phyloP scores from a whole-genome alignment of 1,284 basidiomycete genomes.

The Boletus chippewaensis region DNA sequence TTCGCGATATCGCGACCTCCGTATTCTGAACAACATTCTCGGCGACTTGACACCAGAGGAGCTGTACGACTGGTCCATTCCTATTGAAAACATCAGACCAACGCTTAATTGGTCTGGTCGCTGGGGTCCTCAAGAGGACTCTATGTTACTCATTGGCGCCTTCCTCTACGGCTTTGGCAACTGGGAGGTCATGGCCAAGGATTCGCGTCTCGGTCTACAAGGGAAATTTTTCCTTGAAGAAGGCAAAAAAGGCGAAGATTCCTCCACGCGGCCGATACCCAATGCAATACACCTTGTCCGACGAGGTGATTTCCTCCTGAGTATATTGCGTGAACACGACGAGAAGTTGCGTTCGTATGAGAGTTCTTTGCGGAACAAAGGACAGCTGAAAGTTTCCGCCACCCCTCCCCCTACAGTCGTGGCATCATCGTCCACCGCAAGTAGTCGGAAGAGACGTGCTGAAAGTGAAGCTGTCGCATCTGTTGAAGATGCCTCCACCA shows the following conservation, averaged over 20 bases:
- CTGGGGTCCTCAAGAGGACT: conserved; percentile 92
- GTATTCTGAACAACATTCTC: conserved; percentile 81
- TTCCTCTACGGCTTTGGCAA: conserved; percentile 93
- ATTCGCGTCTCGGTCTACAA: conserved; percentile 74
- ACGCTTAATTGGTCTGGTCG: conserved; percentile 95
- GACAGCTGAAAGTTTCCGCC: conserved; percentile 56
- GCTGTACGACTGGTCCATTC: conserved; percentile 77
- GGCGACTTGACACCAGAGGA: conserved; percentile 56
- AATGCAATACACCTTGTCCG: conserved; percentile 97
- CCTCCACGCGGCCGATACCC: conserved; percentile 78
- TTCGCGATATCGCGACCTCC: conserved; percentile 84
- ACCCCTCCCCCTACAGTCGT: conserved; percentile 63
- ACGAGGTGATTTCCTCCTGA: conserved; percentile 89
- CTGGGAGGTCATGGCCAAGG: conserved; percentile 94
- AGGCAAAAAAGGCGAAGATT: conserved; percentile 83
- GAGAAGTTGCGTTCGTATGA: conserved; percentile 86
- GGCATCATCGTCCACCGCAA: conserved; percentile 59
- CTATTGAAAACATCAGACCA: conserved; percentile 88
- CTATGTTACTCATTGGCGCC: conserved; percentile 90
- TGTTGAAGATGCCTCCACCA: conserved; percentile 59
- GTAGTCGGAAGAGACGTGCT: conserved; percentile 60
- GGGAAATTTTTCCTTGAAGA: conserved; percentile 98
- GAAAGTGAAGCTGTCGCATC: conserved; percentile 78
- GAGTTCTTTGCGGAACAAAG: conserved; percentile 60
- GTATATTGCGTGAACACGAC: conserved; percentile 86